phyloP scores from a whole-genome alignment of 2,329 filamentous ascomycete species.

The Lachnellula occidentalis region DNA sequence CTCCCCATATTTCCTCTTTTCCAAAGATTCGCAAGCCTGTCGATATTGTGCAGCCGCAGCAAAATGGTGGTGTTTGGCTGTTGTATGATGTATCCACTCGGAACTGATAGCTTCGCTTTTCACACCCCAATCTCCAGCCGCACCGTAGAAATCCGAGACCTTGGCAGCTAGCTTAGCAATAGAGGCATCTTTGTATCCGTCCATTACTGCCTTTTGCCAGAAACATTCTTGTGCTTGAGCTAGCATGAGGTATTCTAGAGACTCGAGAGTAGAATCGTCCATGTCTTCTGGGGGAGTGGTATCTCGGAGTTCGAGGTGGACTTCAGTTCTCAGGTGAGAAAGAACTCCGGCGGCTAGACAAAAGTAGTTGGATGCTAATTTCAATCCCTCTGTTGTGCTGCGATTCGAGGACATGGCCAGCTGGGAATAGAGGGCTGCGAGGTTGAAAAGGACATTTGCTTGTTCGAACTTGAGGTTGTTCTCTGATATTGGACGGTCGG shows the following conservation, averaged over 20 bases:
- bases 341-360: conserved; percentile 82
- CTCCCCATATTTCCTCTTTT: conserved; percentile 92
- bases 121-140: conserved; percentile 78
- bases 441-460: conserved; percentile 87
- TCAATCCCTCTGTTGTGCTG: conserved; percentile 74
- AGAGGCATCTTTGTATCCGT: conserved; percentile 83
- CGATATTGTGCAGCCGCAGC: conserved; percentile 91
- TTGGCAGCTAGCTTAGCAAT: conserved; percentile 88
- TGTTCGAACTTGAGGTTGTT: conserved; percentile 76
- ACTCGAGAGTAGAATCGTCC: conserved; percentile 82
- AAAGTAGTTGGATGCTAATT: conserved; percentile 84
- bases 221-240: conserved; percentile 96
- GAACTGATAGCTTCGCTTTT: conserved; percentile 86
- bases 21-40: conserved; percentile 82
- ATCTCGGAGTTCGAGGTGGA: conserved; percentile 73
- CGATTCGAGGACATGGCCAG: conserved; percentile 77
- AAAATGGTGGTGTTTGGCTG: conserved; percentile 95
- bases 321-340: conserved; percentile 65
- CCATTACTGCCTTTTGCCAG: conserved; percentile 95
- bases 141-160: conserved; percentile 84
- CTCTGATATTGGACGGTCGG: conserved; percentile 61
- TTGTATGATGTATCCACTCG: conserved; percentile 97
- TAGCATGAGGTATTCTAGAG: conserved; percentile 75
- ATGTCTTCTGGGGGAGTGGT: conserved; percentile 88
- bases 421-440: conserved; percentile 89